Evolutionary conservation across 106 monocot genomes (phyloP), one percentile per base, ranked within the genome.

Genomic region (Dioscorea alata): DNA sequence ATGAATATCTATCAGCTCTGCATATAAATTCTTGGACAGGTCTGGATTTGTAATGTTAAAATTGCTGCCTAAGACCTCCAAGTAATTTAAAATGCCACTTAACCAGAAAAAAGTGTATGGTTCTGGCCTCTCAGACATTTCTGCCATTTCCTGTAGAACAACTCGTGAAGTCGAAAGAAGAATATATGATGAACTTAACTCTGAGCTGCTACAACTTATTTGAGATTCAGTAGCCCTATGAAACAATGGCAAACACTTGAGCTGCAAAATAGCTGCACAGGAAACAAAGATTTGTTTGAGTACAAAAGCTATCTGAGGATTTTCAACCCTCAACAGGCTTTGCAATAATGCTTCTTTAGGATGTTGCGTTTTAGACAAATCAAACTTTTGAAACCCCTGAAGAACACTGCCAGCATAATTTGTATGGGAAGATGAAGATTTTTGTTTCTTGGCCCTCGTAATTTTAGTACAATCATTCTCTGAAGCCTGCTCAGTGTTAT

Each of bases 51-150:
- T 23, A 1, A 60, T 48, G 23, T 69, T 75, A 71, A 89, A 62
- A 76, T 71, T 60, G 58, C 57, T 75, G 57, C 86, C 80, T 50
- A 89, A 35, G 58, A 76, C 84, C 72, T 87, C 82, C 69, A 97
- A 78, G 81, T 74, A 97, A 67, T 69, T 82, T 69, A 97, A 73
- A 48, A 78, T 50, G 17, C 92, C 96, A 79, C 92, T 89, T 33
- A 89, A 75, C 82, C 82, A 89, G 34, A 73, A 54, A 84, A 81
- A 84, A 32, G 65, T 71, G 77, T 71, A 73, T 57, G 35, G 50
- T 21, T 76, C 53, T 25, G 69, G 59, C 25, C 32, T 64, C 23
- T 68, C 69, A 61, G 13, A 32, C 57, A 54, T 75, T 49, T 85
- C 77, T 57, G 73, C 69, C 60, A 84, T 70, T 75, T 84, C 79